Percentiles rank a stretch among this genome's conserved stretches.
phyloP scores from a whole-genome alignment of 2,329 filamentous ascomycete genomes.

The Sporothrix euskadiensis region DNA sequence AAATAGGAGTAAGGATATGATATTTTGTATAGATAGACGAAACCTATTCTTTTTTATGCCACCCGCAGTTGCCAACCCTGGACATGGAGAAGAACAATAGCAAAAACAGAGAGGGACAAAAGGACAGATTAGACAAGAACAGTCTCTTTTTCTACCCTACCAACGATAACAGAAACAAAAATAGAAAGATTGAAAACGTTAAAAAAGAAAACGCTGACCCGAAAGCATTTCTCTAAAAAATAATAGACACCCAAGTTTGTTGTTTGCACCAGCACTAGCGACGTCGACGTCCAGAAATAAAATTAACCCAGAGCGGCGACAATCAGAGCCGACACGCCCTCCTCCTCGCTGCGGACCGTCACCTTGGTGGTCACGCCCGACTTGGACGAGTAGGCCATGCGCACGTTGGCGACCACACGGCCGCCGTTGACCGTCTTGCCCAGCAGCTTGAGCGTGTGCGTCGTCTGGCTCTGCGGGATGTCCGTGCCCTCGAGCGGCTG shows the following conservation, averaged over 20 bases:
- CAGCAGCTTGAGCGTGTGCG: constrained; percentile 91
- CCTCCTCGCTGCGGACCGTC: constrained; percentile 86
- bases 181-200: neutral
- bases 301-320: constrained; percentile 78
- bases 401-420: constrained; percentile 79
- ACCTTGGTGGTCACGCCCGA: constrained; percentile 96
- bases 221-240: constrained; percentile 10
- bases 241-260: neutral
- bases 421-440: constrained; percentile 93
- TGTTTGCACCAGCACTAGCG: neutral
- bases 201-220: constrained; percentile 18
- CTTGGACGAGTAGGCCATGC: constrained; percentile 93
- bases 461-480: constrained; percentile 81
- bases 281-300: neutral
- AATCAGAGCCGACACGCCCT: constrained; percentile 81
- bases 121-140: constrained; percentile 16
- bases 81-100: constrained; percentile 2
- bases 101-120: neutral
- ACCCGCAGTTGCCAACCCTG: neutral
- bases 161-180: neutral
- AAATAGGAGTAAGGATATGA: neutral
- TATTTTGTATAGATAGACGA: constrained; percentile 1
- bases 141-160: constrained; percentile 24
- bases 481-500: constrained; percentile 95
- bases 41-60: constrained; percentile 17